Conservation (phyloP, 2,329 filamentous ascomycete genomes). For the Ascochyta lentis region DNA sequence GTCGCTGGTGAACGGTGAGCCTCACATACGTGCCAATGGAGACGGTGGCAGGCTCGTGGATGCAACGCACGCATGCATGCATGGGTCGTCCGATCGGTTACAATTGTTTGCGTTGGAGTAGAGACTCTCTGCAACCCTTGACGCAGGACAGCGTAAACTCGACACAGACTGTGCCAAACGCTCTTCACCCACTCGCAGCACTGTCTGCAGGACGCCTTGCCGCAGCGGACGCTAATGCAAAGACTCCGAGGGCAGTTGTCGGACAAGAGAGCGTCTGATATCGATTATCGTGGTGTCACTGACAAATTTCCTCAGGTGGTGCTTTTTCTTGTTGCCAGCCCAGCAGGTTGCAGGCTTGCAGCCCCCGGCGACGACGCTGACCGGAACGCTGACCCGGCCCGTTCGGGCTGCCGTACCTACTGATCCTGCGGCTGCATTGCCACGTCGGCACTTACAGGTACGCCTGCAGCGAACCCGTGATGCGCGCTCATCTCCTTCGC, state of each 20-base stretch:
- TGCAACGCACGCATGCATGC: constrained; percentile 8
- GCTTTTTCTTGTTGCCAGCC: constrained; percentile 11
- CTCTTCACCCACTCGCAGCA: constrained; percentile 9
- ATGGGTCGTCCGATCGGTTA: not conserved
- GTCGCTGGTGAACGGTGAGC: constrained; percentile 1
- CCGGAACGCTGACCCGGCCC: not conserved
- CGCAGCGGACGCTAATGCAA: constrained; percentile 21
- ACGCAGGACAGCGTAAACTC: constrained; percentile 4
- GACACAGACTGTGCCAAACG: constrained; percentile 2
- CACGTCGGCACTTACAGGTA: constrained; percentile 22
- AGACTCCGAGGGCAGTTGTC: constrained; percentile 5
- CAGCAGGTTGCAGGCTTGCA: constrained; percentile 1
- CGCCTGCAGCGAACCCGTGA: constrained; percentile 16
- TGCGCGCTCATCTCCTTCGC: constrained; percentile 28
- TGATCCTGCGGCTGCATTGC: constrained; percentile 12
- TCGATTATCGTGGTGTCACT: constrained; percentile 27
- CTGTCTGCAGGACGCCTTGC: constrained; percentile 26
- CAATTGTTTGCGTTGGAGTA: not conserved
- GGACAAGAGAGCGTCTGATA: constrained; percentile 11
- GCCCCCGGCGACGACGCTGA: not conserved
- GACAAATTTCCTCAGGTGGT: constrained; percentile 3
- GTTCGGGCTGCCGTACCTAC: not conserved
- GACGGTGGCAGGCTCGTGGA: constrained; percentile 5
- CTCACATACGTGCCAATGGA: constrained; percentile 3
- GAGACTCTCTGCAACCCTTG: not conserved